Percentiles rank a stretch among this genome's conserved stretches.
Evolutionary conservation across 2,329 filamentous ascomycete genomes (phyloP).

Genomic region (Chaetothyriales sp.): DNA sequence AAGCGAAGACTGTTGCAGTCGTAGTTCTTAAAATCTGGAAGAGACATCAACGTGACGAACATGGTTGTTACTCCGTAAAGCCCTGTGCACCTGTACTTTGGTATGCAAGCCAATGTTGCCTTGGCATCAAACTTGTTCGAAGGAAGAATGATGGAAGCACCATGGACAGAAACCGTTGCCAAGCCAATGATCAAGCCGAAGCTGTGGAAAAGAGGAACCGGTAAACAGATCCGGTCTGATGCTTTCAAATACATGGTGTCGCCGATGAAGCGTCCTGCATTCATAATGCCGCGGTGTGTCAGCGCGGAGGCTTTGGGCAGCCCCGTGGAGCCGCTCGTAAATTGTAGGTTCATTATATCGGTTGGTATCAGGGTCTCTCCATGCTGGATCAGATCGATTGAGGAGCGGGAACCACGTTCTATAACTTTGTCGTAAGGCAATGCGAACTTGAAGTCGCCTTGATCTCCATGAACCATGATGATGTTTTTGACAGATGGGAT

Average conservation of each 20-base stretch:
- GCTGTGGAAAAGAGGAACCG: constrained; percentile 49
- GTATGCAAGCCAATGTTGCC: constrained; percentile 43
- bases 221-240: constrained; percentile 52
- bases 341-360: constrained; percentile 89
- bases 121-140: constrained; percentile 70
- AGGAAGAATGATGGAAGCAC: constrained; percentile 72
- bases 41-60: background rate
- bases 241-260: constrained; percentile 65
- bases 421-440: no score
- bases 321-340: constrained; percentile 87
- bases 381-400: no score
- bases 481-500: no score
- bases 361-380: no score
- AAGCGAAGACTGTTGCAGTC: constrained; percentile 44
- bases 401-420: no score
- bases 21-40: background rate
- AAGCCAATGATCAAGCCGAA: constrained; percentile 93
- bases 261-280: constrained; percentile 77
- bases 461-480: no score
- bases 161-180: constrained; percentile 27
- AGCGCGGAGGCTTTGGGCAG: constrained; percentile 82
- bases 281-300: constrained; percentile 67
- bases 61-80: constrained; percentile 26
- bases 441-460: no score
- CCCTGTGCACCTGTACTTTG: constrained; percentile 3